phyloP scores from a whole-genome alignment of 768 basidiomycete genomes.

The Serendipita indica region DNA sequence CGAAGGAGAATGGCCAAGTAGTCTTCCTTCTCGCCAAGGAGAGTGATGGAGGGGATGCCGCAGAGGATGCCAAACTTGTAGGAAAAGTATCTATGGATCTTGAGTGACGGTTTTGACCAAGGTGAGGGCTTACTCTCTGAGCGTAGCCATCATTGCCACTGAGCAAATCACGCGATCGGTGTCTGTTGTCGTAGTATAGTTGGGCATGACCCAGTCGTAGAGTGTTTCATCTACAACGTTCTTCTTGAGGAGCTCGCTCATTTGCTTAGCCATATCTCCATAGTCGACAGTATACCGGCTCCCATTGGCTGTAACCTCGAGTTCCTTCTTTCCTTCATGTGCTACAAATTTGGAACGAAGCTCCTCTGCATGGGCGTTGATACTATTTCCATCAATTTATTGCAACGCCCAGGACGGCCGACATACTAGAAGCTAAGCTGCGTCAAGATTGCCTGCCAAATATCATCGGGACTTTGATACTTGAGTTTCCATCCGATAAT shows the following conservation, averaged over 20 bases:
- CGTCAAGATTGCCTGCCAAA: constrained; percentile 32
- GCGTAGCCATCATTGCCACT: constrained; percentile 29
- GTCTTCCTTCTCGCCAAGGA: constrained; percentile 29
- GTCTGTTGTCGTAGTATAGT: constrained; percentile 31
- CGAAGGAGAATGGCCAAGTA: constrained; percentile 26
- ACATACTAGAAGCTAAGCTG: constrained; percentile 24
- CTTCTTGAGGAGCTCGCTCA: constrained; percentile 5
- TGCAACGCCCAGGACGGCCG: background rate
- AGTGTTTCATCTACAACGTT: constrained; percentile 18
- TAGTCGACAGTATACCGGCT: constrained; percentile 23
- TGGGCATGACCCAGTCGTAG: constrained; percentile 28
- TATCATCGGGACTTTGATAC: constrained; percentile 28
- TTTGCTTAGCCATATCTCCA: constrained; percentile 19
- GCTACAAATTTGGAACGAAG: constrained; percentile 25
- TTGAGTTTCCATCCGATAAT: background rate
- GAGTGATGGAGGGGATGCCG: constrained; percentile 32
- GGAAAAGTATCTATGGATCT: constrained; percentile 22
- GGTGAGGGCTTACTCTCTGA: constrained; percentile 19
- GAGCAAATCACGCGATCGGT: constrained; percentile 27
- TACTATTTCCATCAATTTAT: background rate
- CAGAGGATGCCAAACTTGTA: constrained; percentile 23
- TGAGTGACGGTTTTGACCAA: background rate
- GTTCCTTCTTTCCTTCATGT: constrained; percentile 24
- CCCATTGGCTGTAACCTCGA: constrained; percentile 18
- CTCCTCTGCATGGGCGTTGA: constrained; percentile 22